Percentiles rank a stretch among this genome's conserved stretches.
Evolutionary conservation across 768 basidiomycete species (phyloP).

Genomic region (Podaxis sp.): DNA sequence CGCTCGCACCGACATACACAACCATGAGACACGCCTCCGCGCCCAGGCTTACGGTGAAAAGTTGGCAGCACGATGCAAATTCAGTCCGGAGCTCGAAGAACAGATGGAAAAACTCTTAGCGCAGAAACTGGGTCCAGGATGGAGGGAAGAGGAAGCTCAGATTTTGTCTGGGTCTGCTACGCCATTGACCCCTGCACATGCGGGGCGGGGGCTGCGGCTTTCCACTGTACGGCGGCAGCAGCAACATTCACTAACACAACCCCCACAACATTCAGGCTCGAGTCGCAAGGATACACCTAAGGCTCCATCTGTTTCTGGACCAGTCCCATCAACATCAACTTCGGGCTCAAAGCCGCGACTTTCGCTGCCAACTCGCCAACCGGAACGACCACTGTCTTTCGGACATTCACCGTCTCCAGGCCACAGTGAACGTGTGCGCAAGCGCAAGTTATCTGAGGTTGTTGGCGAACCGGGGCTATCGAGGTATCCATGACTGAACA

Average conservation of each 20-base stretch:
- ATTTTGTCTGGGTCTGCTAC: conserved; percentile 13
- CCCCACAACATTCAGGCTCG: neutral
- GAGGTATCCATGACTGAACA: neutral
- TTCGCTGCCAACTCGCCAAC: neutral
- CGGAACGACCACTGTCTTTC: neutral
- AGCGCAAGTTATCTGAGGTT: neutral
- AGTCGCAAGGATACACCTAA: neutral
- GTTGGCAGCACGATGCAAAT: conserved; percentile 15
- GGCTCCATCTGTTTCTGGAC: neutral
- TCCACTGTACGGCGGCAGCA: conserved; percentile 7
- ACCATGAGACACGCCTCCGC: conserved; percentile 37
- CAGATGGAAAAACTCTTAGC: conserved; percentile 18
- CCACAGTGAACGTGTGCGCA: neutral
- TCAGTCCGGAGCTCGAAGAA: conserved; percentile 12
- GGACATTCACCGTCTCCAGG: neutral
- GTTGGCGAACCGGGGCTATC: neutral
- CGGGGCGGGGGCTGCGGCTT: neutral
- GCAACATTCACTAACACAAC: neutral
- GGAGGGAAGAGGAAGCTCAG: neutral
- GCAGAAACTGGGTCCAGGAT: conserved; percentile 7
- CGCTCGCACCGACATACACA: conserved; percentile 36
- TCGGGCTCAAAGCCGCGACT: neutral
- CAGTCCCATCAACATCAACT: neutral
- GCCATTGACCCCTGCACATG: neutral
- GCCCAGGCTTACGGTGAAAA: conserved; percentile 46